Conservation (phyloP, 371 early-diverging fungal genomes). For the Lichtheimia hyalospora region DNA sequence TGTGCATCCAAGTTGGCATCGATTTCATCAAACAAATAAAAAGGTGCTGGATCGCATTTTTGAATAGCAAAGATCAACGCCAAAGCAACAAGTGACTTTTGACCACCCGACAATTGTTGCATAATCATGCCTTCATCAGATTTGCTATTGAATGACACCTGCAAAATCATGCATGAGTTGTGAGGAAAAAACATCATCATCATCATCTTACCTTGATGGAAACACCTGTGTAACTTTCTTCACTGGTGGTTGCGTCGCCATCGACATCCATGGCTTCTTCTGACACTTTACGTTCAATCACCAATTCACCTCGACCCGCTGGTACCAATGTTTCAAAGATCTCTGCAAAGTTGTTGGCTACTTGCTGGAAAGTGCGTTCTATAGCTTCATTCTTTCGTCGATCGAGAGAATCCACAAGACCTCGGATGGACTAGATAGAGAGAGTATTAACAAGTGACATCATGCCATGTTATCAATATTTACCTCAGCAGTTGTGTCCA, state of each 20-base stretch:
- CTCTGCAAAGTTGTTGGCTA: constrained; percentile 82
- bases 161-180: constrained; percentile 1
- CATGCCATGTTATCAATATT: constrained; percentile 4
- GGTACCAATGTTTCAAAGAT: constrained; percentile 94
- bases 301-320: constrained; percentile 81
- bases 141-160: constrained; percentile 87
- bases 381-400: constrained; percentile 97
- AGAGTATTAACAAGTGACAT: background rate
- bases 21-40: constrained; percentile 99
- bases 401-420: constrained; percentile 88
- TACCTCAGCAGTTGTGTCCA: constrained; percentile 80
- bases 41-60: constrained; percentile 98
- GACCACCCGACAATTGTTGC: constrained; percentile 98
- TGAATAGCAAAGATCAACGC: constrained; percentile 99
- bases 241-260: constrained; percentile 26
- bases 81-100: constrained; percentile 98
- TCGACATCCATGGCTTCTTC: constrained; percentile 51
- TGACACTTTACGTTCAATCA: constrained; percentile 69
- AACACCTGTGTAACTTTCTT: constrained; percentile 90
- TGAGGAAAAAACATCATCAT: background rate
- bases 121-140: constrained; percentile 90
- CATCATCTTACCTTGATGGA: constrained; percentile 71
- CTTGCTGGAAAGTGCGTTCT: constrained; percentile 93
- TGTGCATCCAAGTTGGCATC: constrained; percentile 99
- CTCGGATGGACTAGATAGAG: constrained; percentile 66